These are phyloP conservation scores for Berberis vulgaris DNA, from an alignment of 164 flowering plant genomes.

Conservation along the genomic window DNA sequence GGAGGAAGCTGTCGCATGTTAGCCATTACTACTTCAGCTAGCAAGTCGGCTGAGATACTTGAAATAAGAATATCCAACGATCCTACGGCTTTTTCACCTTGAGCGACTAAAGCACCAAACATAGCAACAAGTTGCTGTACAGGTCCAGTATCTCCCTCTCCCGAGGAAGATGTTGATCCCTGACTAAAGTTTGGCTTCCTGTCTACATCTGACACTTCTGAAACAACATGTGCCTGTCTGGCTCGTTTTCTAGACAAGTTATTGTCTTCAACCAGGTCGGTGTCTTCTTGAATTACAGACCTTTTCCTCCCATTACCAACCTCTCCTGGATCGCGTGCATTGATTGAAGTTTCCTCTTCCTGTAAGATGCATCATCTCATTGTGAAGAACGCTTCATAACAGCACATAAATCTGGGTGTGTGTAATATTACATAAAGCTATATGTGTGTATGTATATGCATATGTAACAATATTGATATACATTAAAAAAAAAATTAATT, in stretches of 20 bases:
- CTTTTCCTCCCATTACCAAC: constrained; percentile 50
- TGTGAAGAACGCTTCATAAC: background rate
- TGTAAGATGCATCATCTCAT: constrained; percentile 19
- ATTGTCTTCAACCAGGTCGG: constrained; percentile 24
- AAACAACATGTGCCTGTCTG: constrained; percentile 28
- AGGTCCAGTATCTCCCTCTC: constrained; percentile 49
- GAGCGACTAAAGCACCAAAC: constrained; percentile 95
- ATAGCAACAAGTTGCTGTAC: constrained; percentile 91
- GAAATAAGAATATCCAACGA: constrained; percentile 80
- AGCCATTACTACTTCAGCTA: constrained; percentile 90
- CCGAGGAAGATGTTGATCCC: constrained; percentile 16
- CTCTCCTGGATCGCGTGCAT: constrained; percentile 22
- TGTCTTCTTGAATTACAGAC: constrained; percentile 25
- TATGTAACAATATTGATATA: too few species aligned
- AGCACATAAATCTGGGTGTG: background rate
- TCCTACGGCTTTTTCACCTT: constrained; percentile 84
- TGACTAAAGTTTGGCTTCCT: constrained; percentile 12
- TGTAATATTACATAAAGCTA: background rate
- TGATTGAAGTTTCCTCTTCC: constrained; percentile 43
- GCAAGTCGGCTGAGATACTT: constrained; percentile 87
- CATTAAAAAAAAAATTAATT: too few species aligned
- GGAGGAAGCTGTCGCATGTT: constrained; percentile 77
- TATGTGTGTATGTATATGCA: background rate
- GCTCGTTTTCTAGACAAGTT: constrained; percentile 53
- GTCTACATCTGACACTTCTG: constrained; percentile 32